Evolutionary conservation across 768 basidiomycete genomes (phyloP).

Genomic region (Lactifluus echinatus): DNA sequence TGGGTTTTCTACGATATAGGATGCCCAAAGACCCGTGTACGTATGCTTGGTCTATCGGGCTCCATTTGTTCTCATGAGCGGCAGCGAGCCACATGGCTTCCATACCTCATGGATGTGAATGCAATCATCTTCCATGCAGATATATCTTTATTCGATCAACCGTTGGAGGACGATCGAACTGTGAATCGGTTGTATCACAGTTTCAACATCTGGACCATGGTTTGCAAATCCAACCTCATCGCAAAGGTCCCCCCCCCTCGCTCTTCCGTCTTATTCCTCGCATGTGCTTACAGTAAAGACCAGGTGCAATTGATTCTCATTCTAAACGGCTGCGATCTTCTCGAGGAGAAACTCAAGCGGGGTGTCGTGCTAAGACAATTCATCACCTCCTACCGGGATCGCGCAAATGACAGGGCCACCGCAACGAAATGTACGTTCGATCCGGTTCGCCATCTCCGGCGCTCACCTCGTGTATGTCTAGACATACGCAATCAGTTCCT

Average conservation of each 20-base stretch:
- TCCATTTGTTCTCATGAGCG: neutral
- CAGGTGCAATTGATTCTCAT: constrained; percentile 29
- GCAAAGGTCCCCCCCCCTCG: neutral
- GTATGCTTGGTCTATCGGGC: neutral
- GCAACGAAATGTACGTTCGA: constrained; percentile 51
- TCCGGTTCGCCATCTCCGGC: neutral
- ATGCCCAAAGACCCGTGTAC: constrained; percentile 35
- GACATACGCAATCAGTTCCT: constrained; percentile 11
- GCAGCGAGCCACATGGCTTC: constrained; percentile 43
- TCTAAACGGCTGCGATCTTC: constrained; percentile 47
- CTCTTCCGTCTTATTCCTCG: neutral
- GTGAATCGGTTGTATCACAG: constrained; percentile 43
- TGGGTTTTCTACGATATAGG: constrained; percentile 81
- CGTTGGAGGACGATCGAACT: constrained; percentile 55
- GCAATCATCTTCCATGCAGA: constrained; percentile 77
- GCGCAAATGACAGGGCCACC: constrained; percentile 53
- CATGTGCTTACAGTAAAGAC: neutral
- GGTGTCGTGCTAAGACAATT: constrained; percentile 47
- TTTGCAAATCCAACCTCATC: constrained; percentile 7
- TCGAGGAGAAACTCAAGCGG: constrained; percentile 51
- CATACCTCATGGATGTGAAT: constrained; percentile 74
- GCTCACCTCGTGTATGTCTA: neutral
- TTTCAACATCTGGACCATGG: neutral
- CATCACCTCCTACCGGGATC: constrained; percentile 58
- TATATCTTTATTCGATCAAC: constrained; percentile 76